Base-by-base conservation (phyloP, 805 yeast genomes). In the Myxozyma sirexii region DNA sequence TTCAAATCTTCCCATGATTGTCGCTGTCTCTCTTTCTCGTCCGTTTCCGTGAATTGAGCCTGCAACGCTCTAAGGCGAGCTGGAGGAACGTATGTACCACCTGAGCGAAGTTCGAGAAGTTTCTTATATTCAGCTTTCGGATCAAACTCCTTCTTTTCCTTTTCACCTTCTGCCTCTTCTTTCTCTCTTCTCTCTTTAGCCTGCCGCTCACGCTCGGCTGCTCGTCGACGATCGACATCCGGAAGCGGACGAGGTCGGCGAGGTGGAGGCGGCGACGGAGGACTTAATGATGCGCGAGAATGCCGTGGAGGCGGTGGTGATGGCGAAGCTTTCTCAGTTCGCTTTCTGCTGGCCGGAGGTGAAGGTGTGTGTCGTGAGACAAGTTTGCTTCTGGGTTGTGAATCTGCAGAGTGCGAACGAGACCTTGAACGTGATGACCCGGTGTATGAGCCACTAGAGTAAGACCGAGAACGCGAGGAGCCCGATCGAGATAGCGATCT, bases 1-100 rank as follows among this genome's bases (percentile, higher is more conserved):
- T 77, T 80, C 43, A 84, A 72, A 24, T 71, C 69, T 33, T 79
- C 82, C 96, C 96, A 89, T 59, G 78, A 76, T 41, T 78, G 60
- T 56, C 75, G 71, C 65, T 88, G 93, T 54, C 69, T 71, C 56
- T 79, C 82, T 47, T 74, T 70, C 2, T 78, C 69, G 8, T 70
- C 70, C 24, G 70, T 66, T 21, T 69, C 66, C 17, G 69, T 63
- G 49, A 76, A 66, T 65, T 76, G 72, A 15, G 74, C 75, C 56
- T 78, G 70, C 7, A 83, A 69, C 2, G 77, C 79, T 33, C 76
- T 73, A 15, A 83, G 74, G 65, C 76, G 79, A 0, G 82, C 83
- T 0, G 85, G 85, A 3, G 86, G 85, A 1, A 83, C 78, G 65
- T 82, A 82, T 26, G 75, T 72, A 0, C 84, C 85, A 13, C 79